phyloP scores from a whole-genome alignment of 2,329 filamentous ascomycete genomes.

The Calonectria pseudoreteaudii region DNA sequence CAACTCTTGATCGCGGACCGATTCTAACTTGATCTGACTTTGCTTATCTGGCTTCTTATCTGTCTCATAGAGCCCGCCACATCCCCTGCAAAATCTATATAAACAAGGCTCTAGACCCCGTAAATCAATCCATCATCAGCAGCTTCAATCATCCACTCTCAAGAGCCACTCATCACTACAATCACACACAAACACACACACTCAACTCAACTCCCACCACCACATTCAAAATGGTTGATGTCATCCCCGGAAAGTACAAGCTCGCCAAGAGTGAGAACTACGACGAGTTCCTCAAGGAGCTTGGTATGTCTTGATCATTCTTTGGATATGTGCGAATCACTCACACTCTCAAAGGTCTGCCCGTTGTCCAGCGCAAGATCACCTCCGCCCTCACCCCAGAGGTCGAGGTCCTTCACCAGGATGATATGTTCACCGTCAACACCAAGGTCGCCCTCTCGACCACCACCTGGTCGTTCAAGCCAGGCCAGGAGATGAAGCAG shows the following conservation, averaged over 20 bases:
- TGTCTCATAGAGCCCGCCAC: background rate
- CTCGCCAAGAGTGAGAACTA: conserved; percentile 9
- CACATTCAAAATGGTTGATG: background rate
- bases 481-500: background rate
- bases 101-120: background rate
- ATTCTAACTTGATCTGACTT: background rate
- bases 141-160: background rate
- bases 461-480: conserved; percentile 1
- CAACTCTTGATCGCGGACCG: background rate
- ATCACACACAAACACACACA: background rate
- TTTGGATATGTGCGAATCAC: background rate
- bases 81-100: background rate
- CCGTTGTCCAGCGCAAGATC: background rate
- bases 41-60: background rate
- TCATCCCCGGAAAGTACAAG: conserved; percentile 1
- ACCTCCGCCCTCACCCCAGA: background rate
- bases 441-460: background rate
- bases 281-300: background rate
- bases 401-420: background rate
- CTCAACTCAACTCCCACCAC: background rate
- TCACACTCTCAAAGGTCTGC: background rate
- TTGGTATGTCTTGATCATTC: background rate
- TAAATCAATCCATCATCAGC: background rate
- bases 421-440: background rate
- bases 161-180: background rate